Evolutionary conservation across 148 eudicot genomes (phyloP).

Genomic region (Rhododendron simsii): DNA sequence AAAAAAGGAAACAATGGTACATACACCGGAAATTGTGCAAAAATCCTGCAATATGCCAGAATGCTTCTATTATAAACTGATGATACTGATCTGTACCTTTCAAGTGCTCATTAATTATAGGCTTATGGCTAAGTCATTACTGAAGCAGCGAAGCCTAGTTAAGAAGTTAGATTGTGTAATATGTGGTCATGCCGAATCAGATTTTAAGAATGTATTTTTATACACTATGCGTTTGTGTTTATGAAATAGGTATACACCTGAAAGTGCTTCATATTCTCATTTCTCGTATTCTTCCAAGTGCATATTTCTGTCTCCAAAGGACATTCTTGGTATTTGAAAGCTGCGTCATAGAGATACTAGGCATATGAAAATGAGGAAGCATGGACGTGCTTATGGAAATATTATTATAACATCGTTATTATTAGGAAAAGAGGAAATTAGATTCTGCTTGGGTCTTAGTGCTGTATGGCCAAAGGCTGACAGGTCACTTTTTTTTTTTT

Average conservation of each 20-base stretch:
- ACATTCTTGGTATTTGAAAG: background rate
- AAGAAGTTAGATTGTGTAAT: background rate
- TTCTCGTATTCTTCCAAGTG: background rate
- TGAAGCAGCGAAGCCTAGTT: background rate
- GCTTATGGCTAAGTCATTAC: background rate
- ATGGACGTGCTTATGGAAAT: background rate
- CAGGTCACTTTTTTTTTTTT: background rate
- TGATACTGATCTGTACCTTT: background rate
- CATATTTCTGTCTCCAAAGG: too few relatives aligned
- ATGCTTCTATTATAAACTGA: background rate
- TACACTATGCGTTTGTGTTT: background rate
- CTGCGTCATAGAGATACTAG: background rate
- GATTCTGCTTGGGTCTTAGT: background rate
- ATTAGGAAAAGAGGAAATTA: background rate
- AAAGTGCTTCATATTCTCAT: background rate
- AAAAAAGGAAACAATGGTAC: background rate
- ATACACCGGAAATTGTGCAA: background rate
- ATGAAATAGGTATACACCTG: background rate
- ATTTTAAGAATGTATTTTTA: background rate
- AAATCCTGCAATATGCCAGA: background rate
- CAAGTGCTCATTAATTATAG: background rate
- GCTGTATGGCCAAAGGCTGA: background rate
- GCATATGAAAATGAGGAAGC: background rate
- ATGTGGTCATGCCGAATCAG: background rate
- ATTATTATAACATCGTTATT: background rate